A percentile compares a stretch with the other conserved stretches of the same genome.
Evolutionary conservation across 768 basidiomycete genomes (phyloP).

Genomic region (Suillus placidus): DNA sequence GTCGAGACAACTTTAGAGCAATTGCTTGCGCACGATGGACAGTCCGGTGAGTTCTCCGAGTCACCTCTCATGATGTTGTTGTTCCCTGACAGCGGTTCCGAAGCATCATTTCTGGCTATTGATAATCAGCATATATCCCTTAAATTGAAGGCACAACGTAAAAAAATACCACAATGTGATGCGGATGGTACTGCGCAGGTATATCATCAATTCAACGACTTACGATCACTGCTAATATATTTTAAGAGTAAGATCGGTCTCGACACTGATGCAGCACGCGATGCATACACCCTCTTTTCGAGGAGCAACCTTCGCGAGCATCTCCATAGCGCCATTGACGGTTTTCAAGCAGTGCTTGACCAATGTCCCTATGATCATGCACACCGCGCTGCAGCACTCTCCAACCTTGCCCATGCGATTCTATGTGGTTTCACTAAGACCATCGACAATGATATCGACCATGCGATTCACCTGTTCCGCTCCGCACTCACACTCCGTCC

Average conservation of each 20-base stretch:
- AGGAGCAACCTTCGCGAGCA: background rate
- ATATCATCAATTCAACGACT: background rate
- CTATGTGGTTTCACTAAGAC: background rate
- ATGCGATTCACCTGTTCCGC: background rate
- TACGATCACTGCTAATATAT: background rate
- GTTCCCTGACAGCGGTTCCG: background rate
- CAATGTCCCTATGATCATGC: background rate
- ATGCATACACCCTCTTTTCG: background rate
- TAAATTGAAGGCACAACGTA: background rate
- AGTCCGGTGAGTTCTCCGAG: background rate
- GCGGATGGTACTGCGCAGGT: background rate
- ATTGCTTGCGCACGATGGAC: background rate
- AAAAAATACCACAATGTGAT: background rate
- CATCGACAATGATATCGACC: background rate
- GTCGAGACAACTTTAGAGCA: background rate
- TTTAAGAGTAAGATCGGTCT: background rate
- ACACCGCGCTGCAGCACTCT: conserved; percentile 1
- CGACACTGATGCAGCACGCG: background rate
- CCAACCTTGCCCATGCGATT: conserved; percentile 1
- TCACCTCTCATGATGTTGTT: background rate
- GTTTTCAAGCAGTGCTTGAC: conserved; percentile 3
- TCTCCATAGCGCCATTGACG: background rate
- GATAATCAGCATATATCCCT: background rate
- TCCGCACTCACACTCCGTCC: background rate
- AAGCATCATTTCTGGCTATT: background rate